Base-by-base conservation (phyloP, 2,329 filamentous ascomycete genomes). In the Ceratocystis colombiana region DNA sequence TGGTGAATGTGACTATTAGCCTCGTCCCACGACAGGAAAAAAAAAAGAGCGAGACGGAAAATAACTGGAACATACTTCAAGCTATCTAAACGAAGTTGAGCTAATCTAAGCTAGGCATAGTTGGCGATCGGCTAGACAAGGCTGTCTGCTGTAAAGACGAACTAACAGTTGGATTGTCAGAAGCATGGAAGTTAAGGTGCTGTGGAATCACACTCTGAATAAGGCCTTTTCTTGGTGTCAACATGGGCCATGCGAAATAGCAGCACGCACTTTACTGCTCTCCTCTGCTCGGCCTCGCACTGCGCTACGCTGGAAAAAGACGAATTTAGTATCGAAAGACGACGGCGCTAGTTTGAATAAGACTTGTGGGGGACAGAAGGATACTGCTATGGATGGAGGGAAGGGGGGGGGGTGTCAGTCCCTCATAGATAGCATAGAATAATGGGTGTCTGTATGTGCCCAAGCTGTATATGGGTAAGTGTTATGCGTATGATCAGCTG, bases 61-160 rank as follows among this genome's bases (percentile, higher is more conserved):
- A 53, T 22, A 22, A 20, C 20, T 53, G 48, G 48, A 50, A 20
- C 17, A 20, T 20, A 12, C 25, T 41, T 41, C 22, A 5, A 12
- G 3, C 5, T 59, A 59, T 59, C 17, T 17, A 5, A 59, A 15
- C 28, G 33, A 33, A n/a, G n/a, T 41, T 17, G 28, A 22, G 28
- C 55, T 59, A 59, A 33, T 17, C 55, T n/a, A 33, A 59, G 55
- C 25, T 59, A 25, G 55, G 12, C 25, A 59, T 59, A n/a, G 55
- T 15, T 59, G 28, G 55, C 55, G 28, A 59, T 59, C 28, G 30
- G 28, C 55, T 20, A 30, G 28, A 3, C 55, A 59, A 59, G 55
- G 28, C 55, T 59, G 50, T 55, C 20, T 55, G 15, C n/a, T 17
- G 28, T 59, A n/a, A 20, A 59, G 55, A 17, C 17, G 2, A 12